These are phyloP conservation scores for Termitomyces bulborhizus DNA, from an alignment of 768 basidiomycete genomes.

Conservation along the genomic window DNA sequence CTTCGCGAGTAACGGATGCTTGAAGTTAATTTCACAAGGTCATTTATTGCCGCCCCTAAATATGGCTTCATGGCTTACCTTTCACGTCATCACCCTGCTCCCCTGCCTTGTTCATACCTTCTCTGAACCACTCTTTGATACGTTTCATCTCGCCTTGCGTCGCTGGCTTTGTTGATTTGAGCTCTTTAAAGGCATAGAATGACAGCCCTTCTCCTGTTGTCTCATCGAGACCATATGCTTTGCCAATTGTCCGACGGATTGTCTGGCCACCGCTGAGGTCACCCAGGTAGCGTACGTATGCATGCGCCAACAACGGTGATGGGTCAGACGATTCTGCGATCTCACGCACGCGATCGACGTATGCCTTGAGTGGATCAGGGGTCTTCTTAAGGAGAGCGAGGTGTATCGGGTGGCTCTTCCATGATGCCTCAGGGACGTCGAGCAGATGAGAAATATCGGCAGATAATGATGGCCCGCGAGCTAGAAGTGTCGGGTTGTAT, in stretches of 20 bases:
- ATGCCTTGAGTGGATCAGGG: slow-evolving; percentile 44
- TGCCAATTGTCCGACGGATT: slow-evolving; percentile 54
- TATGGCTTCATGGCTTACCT: slow-evolving; percentile 21
- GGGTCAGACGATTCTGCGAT: slow-evolving; percentile 40
- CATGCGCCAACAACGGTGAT: slow-evolving; percentile 60
- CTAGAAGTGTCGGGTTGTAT: slow-evolving; percentile 64
- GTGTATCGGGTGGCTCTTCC: slow-evolving; percentile 55
- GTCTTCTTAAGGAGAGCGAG: slow-evolving; percentile 33
- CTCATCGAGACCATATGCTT: slow-evolving; percentile 59
- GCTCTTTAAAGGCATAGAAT: slow-evolving; percentile 67
- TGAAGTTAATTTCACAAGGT: background rate
- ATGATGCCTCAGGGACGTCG: slow-evolving; percentile 40
- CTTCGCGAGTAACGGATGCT: slow-evolving; percentile 45
- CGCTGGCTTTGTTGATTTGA: slow-evolving; percentile 38
- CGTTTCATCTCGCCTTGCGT: slow-evolving; percentile 58
- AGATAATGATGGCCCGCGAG: slow-evolving; percentile 52
- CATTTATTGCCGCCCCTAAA: background rate
- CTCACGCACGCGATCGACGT: slow-evolving; percentile 46
- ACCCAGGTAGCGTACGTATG: slow-evolving; percentile 80
- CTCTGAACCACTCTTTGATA: slow-evolving; percentile 69
- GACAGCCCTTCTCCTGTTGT: slow-evolving; percentile 44
- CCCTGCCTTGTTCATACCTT: slow-evolving; percentile 46
- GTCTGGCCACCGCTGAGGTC: slow-evolving; percentile 77
- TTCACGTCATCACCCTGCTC: slow-evolving; percentile 34
- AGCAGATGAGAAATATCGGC: slow-evolving; percentile 64